phyloP scores from a whole-genome alignment of 2,329 filamentous ascomycete species.

The Chrysosporium queenslandicum region DNA sequence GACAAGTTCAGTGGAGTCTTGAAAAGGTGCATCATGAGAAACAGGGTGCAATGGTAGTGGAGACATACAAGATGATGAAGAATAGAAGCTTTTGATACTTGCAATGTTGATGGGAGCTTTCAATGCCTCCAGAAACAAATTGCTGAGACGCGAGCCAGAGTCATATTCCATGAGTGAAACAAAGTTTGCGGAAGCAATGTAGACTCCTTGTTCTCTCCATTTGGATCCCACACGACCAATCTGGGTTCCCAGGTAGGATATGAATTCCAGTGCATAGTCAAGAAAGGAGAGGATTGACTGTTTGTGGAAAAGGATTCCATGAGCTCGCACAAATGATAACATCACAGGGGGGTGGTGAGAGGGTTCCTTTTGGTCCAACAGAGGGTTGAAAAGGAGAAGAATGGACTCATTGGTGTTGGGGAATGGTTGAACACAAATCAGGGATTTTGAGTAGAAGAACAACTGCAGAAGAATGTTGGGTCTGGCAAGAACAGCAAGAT shows the following conservation, averaged over 20 bases:
- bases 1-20: slow-evolving; percentile 1
- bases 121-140: slow-evolving; percentile 22
- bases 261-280: slow-evolving; percentile 32
- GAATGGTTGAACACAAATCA: slow-evolving; percentile 48
- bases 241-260: slow-evolving; percentile 38
- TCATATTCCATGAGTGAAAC: slow-evolving; percentile 49
- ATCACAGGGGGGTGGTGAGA: slow-evolving; percentile 30
- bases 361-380: slow-evolving; percentile 24
- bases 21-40: slow-evolving; percentile 19
- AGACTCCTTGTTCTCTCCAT: slow-evolving; percentile 46
- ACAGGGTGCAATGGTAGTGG: slow-evolving; percentile 14
- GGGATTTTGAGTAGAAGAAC: slow-evolving; percentile 50
- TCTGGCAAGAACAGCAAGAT: slow-evolving; percentile 59
- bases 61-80: not conserved
- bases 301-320: slow-evolving; percentile 41
- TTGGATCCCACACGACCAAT: slow-evolving; percentile 40
- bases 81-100: not conserved
- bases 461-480: slow-evolving; percentile 49
- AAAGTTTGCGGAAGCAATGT: slow-evolving; percentile 46
- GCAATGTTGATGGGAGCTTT: slow-evolving; percentile 5
- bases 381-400: slow-evolving; percentile 45
- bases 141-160: slow-evolving; percentile 27
- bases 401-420: slow-evolving; percentile 48
- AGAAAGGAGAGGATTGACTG: slow-evolving; percentile 32
- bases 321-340: slow-evolving; percentile 44